These are phyloP conservation scores for Acanthamoeba quina DNA, from an alignment of 208 protist species.

Conservation along the genomic window DNA sequence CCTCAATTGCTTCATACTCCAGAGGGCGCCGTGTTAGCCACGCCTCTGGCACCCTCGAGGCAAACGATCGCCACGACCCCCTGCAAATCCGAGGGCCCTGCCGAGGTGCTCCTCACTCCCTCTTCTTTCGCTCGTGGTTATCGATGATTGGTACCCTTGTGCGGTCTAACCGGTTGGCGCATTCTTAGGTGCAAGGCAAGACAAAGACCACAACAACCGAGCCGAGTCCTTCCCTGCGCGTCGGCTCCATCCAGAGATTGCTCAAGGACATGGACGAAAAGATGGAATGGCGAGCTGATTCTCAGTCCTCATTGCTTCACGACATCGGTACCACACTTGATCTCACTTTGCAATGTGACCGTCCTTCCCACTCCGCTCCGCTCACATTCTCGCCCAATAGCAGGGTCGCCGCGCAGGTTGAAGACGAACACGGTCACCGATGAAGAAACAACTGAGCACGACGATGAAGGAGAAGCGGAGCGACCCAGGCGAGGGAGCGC, in stretches of 20 bases:
- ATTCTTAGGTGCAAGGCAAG: background rate
- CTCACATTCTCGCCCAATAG: background rate
- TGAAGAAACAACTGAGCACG: slow-evolving; percentile 24
- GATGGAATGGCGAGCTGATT: slow-evolving; percentile 32
- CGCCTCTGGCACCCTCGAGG: background rate
- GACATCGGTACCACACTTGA: background rate
- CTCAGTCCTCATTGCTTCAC: background rate
- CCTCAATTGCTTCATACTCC: background rate
- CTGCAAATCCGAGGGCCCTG: background rate
- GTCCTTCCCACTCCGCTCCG: background rate
- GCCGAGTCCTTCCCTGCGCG: background rate
- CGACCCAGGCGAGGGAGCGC: background rate
- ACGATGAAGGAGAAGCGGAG: background rate
- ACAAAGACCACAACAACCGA: background rate
- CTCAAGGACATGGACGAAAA: slow-evolving; percentile 43
- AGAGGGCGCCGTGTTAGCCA: background rate
- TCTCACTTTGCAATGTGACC: no score
- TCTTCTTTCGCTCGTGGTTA: background rate
- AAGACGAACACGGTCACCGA: background rate
- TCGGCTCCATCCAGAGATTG: slow-evolving; percentile 1
- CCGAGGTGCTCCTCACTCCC: background rate
- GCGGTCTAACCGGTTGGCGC: background rate
- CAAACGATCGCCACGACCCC: background rate
- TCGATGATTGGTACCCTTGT: background rate
- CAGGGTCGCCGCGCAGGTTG: background rate